A percentile compares a stretch with the other conserved stretches of the same genome.
Evolutionary conservation across 176 grass and related monocot genomes (phyloP).

Genomic region (Raddia distichophylla): DNA sequence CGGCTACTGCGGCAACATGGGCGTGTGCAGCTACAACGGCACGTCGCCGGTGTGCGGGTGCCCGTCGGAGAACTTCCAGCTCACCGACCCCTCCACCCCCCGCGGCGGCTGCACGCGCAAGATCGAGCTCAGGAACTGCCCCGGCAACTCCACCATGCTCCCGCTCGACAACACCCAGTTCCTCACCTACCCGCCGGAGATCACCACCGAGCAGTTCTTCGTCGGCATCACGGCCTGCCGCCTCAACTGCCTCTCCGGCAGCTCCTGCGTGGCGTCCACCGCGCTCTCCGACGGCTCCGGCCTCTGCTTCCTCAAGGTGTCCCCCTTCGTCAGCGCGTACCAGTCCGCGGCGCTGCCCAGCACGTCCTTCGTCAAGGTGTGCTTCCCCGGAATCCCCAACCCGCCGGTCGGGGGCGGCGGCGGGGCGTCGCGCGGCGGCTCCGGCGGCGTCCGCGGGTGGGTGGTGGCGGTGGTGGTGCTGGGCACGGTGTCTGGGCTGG

Average conservation of each 20-base stretch:
- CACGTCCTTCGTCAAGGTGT: slow-evolving; percentile 99
- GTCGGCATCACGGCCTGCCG: slow-evolving; percentile 84
- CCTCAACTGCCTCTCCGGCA: slow-evolving; percentile 83
- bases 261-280: slow-evolving; percentile 78
- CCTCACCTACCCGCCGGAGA: slow-evolving; percentile 80
- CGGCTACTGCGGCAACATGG: slow-evolving; percentile 91
- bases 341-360: slow-evolving; percentile 79
- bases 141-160: slow-evolving; percentile 92
- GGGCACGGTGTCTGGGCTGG: slow-evolving; percentile 54
- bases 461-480: slow-evolving; percentile 57
- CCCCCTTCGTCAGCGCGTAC: slow-evolving; percentile 75
- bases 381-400: slow-evolving; percentile 48
- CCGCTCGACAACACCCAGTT: slow-evolving; percentile 71
- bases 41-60: slow-evolving; percentile 73
- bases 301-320: slow-evolving; percentile 86
- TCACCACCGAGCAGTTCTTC: slow-evolving; percentile 79
- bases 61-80: slow-evolving; percentile 73
- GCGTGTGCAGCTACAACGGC: slow-evolving; percentile 85
- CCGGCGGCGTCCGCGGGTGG: slow-evolving; percentile 63
- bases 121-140: slow-evolving; percentile 59
- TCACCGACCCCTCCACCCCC: slow-evolving; percentile 27
- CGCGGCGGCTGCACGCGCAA: slow-evolving; percentile 53
- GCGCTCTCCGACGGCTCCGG: slow-evolving; percentile 87
- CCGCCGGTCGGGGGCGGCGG: background rate
- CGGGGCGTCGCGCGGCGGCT: background rate